Evolutionary conservation across 148 eudicot species (phyloP).

Genomic region (Rhododendron griersonianum): DNA sequence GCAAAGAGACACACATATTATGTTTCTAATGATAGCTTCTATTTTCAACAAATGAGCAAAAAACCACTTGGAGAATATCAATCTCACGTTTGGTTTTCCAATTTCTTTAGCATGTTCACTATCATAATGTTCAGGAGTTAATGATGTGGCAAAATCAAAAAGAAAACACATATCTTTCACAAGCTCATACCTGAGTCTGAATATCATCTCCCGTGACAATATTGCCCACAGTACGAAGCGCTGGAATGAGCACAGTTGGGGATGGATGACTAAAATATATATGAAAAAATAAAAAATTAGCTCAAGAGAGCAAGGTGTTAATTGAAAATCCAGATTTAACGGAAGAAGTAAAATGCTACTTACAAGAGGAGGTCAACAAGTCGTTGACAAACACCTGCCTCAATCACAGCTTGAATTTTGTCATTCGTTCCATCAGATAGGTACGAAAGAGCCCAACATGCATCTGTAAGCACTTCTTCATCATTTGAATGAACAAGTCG

Average conservation of each 20-base stretch:
- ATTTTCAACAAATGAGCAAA: neutral
- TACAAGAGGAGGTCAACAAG: slow-evolving; percentile 78
- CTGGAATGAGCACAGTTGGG: slow-evolving; percentile 74
- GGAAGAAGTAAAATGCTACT: slow-evolving; percentile 18
- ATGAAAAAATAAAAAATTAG: neutral
- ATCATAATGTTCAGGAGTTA: neutral
- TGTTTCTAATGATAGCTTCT: neutral
- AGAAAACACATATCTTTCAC: neutral
- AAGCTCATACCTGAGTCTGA: slow-evolving; percentile 65
- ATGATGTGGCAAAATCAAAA: neutral
- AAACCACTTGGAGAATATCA: neutral
- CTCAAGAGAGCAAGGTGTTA: neutral
- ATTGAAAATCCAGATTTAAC: neutral
- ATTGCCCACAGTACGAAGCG: slow-evolving; percentile 80
- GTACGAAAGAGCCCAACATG: slow-evolving; percentile 93
- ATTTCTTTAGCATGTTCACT: neutral
- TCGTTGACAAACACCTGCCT: slow-evolving; percentile 68
- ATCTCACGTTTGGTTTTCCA: neutral
- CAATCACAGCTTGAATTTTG: slow-evolving; percentile 87
- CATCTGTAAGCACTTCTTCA: slow-evolving; percentile 82
- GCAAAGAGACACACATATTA: no score
- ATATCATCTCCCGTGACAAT: slow-evolving; percentile 82
- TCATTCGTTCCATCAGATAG: slow-evolving; percentile 84
- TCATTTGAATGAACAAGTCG: slow-evolving; percentile 74
- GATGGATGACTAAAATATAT: slow-evolving; percentile 51